Conservation (phyloP, 192 early-diverging fungal genomes). For the Gryganskiella cystojenkinii region DNA sequence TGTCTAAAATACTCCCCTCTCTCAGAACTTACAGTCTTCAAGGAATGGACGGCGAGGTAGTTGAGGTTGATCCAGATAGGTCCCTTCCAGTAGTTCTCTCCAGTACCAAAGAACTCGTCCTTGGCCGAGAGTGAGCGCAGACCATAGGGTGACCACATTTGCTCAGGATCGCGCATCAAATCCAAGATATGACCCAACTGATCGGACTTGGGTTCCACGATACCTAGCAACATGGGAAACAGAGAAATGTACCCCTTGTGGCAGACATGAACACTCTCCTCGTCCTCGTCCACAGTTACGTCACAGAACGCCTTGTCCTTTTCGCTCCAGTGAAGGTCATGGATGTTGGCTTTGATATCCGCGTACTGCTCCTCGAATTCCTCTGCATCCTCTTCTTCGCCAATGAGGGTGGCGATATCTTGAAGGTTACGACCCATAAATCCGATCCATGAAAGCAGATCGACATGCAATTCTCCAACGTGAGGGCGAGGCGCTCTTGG, state of each 20-base stretch:
- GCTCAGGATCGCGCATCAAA: constrained; percentile 77
- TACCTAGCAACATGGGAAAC: constrained; percentile 82
- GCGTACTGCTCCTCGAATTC: constrained; percentile 64
- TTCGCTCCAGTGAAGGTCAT: constrained; percentile 81
- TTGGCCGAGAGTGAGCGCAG: constrained; percentile 72
- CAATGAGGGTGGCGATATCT: constrained; percentile 67
- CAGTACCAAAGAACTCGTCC: constrained; percentile 75
- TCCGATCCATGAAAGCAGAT: constrained; percentile 83
- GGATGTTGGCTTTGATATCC: constrained; percentile 63
- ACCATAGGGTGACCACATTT: constrained; percentile 87
- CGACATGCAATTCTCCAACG: constrained; percentile 80
- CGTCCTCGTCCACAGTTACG: constrained; percentile 64
- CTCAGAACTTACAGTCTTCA: constrained; percentile 74
- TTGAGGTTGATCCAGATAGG: constrained; percentile 95
- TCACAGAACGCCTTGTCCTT: constrained; percentile 72
- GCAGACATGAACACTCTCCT: constrained; percentile 61
- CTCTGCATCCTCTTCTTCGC: constrained; percentile 64
- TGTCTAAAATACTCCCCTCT: no score
- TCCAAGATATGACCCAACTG: constrained; percentile 80
- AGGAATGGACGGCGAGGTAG: constrained; percentile 79
- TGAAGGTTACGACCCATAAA: constrained; percentile 67
- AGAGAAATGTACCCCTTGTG: constrained; percentile 85
- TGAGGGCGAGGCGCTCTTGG: constrained; percentile 82
- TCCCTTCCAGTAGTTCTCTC: constrained; percentile 96
- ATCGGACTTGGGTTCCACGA: constrained; percentile 74